These are phyloP conservation scores for Backusella psychrophila DNA, from an alignment of 192 early-diverging fungal species.

Conservation along the genomic window DNA sequence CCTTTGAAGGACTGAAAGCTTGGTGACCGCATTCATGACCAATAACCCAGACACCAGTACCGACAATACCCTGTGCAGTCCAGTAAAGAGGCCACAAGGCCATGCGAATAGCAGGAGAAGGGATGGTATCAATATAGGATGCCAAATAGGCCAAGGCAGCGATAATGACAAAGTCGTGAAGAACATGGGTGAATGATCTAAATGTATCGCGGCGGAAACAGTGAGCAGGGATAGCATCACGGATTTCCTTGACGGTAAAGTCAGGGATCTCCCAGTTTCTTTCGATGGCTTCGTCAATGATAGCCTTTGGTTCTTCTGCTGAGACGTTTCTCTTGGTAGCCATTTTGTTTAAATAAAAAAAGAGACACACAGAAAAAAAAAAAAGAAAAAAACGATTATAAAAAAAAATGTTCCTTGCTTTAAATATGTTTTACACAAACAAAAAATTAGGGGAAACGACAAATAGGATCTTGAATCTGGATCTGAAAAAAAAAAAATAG, in stretches of 20 bases:
- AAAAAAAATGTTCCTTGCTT: not conserved
- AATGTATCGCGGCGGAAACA: conserved; percentile 88
- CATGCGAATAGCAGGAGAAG: conserved; percentile 40
- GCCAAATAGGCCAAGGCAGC: conserved; percentile 67
- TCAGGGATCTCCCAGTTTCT: conserved; percentile 56
- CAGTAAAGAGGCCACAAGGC: conserved; percentile 82
- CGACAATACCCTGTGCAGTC: conserved; percentile 78
- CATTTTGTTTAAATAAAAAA: not conserved
- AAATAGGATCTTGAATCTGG: not conserved
- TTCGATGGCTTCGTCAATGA: conserved; percentile 33
- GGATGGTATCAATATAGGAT: conserved; percentile 60
- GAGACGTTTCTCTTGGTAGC: conserved; percentile 12
- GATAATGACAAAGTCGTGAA: conserved; percentile 71
- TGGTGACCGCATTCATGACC: conserved; percentile 94
- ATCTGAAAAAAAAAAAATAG: not conserved
- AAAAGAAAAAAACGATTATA: not conserved
- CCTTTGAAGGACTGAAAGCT: conserved; percentile 78
- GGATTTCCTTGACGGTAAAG: conserved; percentile 91
- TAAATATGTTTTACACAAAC: not conserved
- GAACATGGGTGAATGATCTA: conserved; percentile 75
- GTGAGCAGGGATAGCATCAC: conserved; percentile 86
- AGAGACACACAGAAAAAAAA: not conserved
- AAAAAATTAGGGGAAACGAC: not conserved
- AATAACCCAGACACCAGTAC: conserved; percentile 88
- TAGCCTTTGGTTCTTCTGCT: not conserved